Base-by-base conservation (phyloP, 164 flowering plant species). In the Vitis labrusca region DNA sequence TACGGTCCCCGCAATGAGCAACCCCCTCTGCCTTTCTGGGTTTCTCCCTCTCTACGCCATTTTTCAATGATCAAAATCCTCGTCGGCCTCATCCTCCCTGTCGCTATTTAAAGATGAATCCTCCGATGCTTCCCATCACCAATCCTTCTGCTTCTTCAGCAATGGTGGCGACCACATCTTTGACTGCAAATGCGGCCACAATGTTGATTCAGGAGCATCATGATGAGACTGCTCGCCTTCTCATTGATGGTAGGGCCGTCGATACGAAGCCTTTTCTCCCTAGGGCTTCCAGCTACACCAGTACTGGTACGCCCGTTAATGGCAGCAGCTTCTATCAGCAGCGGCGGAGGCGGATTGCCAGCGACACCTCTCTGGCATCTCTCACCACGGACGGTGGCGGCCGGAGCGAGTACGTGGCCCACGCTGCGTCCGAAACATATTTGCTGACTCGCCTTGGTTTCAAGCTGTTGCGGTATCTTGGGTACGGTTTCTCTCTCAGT, bases 341-440 rank as follows among this genome's bases (percentile, higher is more conserved):
- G 77, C 72, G 80, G 56, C 65, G 93, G 66, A 71, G 89, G 30
- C 81, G 94, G 55, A 59, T 56, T 51, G 73, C 66, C 19, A 83
- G 88, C 71, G 90, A 83, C 1, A 69, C 48, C 29, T 71, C 73
- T 30, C 78, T 82, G 10, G 10, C 76, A 19, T 70, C 73, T 10
- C 56, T 74, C 17, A 65, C 78, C 12, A 65, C 23, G 9, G 72
- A 9, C 8, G 68, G 66, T 50, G 47, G 63, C 6, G 61, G 63
- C 54, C 59, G 53, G 50, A 44, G 68, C 50, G 70, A 59, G 53
- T 80, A 91, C 14, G 86, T 88, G 7, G 83, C 74, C 12, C 88
- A 81, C 27, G 94, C 85, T 14, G 95, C 91, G 15, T 71, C 86
- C 10, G 93, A 92, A 69, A 87, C 90, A 0, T 87, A 69, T 67